Evolutionary conservation across 1,284 basidiomycete species (phyloP), one percentile per base, ranked within the genome.

Genomic region (Ustilago tritici): DNA sequence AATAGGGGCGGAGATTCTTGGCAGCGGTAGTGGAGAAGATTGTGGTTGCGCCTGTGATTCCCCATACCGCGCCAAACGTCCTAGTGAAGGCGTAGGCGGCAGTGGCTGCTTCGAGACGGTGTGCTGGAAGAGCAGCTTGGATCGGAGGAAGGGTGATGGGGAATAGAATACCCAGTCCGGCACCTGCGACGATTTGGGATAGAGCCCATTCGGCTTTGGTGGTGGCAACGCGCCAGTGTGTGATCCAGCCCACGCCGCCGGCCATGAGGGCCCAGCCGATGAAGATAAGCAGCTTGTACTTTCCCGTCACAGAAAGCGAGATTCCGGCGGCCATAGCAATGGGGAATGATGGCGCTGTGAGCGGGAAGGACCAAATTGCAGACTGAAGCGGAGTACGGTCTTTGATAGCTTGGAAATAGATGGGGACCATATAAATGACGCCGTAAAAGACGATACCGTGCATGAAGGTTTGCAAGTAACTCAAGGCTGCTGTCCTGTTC

Each of bases 321-420:
- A 79, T 60, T 0, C 84, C 81, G 0, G 82, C 73, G 7, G 71
- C 34, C 65, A 80, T 70, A 28, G 81, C 76, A 15, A 74, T 49
- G 4, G 80, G 70, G 28, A 69, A 65, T 0, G 61, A 60, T 7
- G 79, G 79, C 0, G 77, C 79, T 1, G 67, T 77, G 3, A 88
- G 64, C 2, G 86, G 79, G 59, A 90, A 85, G 2, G 85, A 66
- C 53, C 87, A 83, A 28, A 90, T 85, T 0, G 88, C 88, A 1
- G 88, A 88, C 0, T 80, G 74, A 8, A 88, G 82, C 0, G 89
- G 87, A 0, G 87, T 87, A 2, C 87, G 87, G 12, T 85, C 87
- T 54, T 88, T 88, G 76, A 88, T 87, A 1, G 87, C 88, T 82
- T 90, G 89, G 72, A 89, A 89, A 79, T 89, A 90, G 67, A 82